A percentile compares a stretch with the other conserved stretches of the same genome.
These are phyloP conservation scores for Cunninghamia lanceolata DNA, from an alignment of 75 land plant species.

Conservation along the genomic window DNA sequence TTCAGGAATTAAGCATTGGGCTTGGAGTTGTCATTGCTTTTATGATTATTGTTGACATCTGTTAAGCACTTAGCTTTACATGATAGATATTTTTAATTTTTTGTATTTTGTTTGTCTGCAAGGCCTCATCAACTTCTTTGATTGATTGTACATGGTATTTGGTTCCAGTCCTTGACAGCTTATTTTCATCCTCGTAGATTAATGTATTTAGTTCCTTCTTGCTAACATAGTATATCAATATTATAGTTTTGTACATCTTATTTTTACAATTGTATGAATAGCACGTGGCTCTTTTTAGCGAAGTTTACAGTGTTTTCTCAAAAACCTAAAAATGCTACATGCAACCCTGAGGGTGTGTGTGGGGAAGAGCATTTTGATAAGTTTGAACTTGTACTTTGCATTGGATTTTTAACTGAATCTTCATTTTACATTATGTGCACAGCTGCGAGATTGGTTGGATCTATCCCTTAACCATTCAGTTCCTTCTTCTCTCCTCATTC, in stretches of 20 bases:
- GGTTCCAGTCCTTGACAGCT: too few relatives aligned
- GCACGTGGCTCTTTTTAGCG: not conserved
- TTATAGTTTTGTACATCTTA: not conserved
- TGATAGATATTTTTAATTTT: too few relatives aligned
- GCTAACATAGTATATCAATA: not conserved
- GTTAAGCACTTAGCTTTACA: too few relatives aligned
- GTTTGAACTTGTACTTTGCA: not conserved
- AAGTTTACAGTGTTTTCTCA: not conserved
- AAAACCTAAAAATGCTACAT: not conserved
- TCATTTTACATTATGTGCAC: conserved; percentile 14
- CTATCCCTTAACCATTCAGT: conserved; percentile 88
- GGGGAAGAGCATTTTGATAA: not conserved
- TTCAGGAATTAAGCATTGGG: too few relatives aligned
- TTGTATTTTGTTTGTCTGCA: too few relatives aligned
- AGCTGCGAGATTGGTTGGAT: conserved; percentile 96
- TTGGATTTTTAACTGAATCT: not conserved
- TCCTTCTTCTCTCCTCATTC: conserved; percentile 94
- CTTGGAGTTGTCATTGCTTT: too few relatives aligned
- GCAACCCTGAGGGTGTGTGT: not conserved
- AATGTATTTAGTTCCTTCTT: too few relatives aligned
- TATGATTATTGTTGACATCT: too few relatives aligned
- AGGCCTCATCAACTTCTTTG: too few relatives aligned
- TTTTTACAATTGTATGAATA: not conserved
- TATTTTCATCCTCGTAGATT: too few relatives aligned
- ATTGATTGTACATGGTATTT: too few relatives aligned